Evolutionary conservation across 768 basidiomycete genomes (phyloP).

Genomic region (Pisolithus albus): DNA sequence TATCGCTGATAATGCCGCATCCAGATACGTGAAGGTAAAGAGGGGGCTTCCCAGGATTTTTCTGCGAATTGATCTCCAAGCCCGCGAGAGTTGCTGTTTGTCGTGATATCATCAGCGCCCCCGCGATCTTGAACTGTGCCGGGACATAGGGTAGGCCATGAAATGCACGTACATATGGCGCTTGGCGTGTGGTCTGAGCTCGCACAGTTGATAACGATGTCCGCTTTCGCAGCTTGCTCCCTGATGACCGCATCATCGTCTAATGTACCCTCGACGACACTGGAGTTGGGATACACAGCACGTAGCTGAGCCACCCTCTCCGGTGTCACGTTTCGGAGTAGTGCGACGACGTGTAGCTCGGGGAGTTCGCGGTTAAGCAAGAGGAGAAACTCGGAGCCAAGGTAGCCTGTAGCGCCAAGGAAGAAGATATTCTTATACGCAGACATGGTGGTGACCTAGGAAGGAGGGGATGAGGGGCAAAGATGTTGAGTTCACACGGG

Average conservation of each 20-base stretch:
- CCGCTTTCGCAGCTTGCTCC: conserved; percentile 29
- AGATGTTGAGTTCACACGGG: too few species aligned
- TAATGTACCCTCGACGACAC: conserved; percentile 33
- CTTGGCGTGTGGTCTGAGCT: conserved; percentile 33
- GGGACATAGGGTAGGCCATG: too few species aligned
- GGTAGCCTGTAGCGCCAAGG: conserved; percentile 39
- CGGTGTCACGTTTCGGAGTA: conserved; percentile 29
- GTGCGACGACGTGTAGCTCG: conserved; percentile 28
- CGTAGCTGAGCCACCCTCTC: conserved; percentile 27
- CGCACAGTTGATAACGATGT: conserved; percentile 37
- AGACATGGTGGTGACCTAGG: conserved; percentile 6
- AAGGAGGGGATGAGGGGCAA: not conserved
- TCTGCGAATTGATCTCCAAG: conserved; percentile 31
- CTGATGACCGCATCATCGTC: conserved; percentile 31
- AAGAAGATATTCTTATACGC: conserved; percentile 28
- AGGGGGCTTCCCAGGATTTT: conserved; percentile 32
- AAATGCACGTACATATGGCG: conserved; percentile 23
- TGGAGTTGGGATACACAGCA: conserved; percentile 28
- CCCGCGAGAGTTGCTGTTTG: conserved; percentile 32
- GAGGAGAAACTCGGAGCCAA: conserved; percentile 35
- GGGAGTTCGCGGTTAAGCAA: conserved; percentile 29
- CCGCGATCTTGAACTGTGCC: too few species aligned
- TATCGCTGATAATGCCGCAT: conserved; percentile 34
- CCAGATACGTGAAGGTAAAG: conserved; percentile 41
- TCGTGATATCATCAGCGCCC: not conserved